These are phyloP conservation scores for Trifolium pratense DNA, from an alignment of 306 rosid genomes.

Conservation along the genomic window DNA sequence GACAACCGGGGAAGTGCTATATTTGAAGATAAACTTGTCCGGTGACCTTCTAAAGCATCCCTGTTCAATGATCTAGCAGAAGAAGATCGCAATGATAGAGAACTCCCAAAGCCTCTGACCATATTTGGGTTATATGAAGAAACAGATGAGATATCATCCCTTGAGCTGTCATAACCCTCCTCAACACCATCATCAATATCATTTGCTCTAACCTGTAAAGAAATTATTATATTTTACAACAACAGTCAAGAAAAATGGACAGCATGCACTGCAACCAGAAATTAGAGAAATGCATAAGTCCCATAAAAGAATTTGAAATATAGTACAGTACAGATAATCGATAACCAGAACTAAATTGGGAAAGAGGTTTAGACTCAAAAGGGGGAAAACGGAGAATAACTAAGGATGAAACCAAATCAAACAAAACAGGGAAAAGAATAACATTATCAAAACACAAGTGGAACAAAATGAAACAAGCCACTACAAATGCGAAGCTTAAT, in stretches of 20 bases:
- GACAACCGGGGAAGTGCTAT: slow-evolving; percentile 72
- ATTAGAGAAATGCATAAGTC: slow-evolving; percentile 28
- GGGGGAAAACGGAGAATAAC: not conserved
- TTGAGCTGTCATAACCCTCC: slow-evolving; percentile 95
- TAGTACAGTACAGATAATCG: not conserved
- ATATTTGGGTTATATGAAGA: slow-evolving; percentile 85
- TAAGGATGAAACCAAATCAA: slow-evolving; percentile 28
- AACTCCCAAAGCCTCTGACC: slow-evolving; percentile 81
- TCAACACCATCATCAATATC: slow-evolving; percentile 75
- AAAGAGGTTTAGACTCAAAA: slow-evolving; percentile 27
- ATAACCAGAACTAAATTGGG: slow-evolving; percentile 10
- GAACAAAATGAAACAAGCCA: not conserved
- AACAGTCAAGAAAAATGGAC: slow-evolving; percentile 32
- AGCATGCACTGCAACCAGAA: slow-evolving; percentile 31
- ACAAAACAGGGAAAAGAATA: not conserved
- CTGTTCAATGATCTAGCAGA: slow-evolving; percentile 69
- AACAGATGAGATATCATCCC: slow-evolving; percentile 91
- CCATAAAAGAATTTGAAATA: not conserved
- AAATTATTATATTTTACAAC: slow-evolving; percentile 41
- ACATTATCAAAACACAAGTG: slow-evolving; percentile 3
- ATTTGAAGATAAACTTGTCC: slow-evolving; percentile 77
- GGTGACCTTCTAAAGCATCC: slow-evolving; percentile 69
- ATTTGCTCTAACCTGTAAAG: slow-evolving; percentile 82
- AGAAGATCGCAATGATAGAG: slow-evolving; percentile 78
- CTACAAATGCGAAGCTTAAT: slow-evolving; percentile 11